Percentiles rank a stretch among this genome's conserved stretches.
Conservation (phyloP, 192 early-diverging fungal species). For the Linnemannia zychae region DNA sequence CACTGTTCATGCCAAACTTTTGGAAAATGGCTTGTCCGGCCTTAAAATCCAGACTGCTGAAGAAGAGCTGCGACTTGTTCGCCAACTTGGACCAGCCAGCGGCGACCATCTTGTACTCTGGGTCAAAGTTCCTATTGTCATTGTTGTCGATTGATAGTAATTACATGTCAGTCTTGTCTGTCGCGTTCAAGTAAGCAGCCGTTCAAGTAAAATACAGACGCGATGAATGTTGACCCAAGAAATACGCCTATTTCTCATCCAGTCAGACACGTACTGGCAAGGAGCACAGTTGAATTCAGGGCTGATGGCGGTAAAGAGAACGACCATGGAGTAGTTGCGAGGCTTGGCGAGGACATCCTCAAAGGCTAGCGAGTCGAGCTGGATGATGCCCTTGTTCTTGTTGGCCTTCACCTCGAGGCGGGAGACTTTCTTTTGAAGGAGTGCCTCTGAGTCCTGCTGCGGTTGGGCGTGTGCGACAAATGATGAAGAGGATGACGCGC, state of each 20-base stretch:
- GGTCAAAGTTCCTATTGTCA: conserved; percentile 73
- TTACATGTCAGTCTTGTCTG: not conserved
- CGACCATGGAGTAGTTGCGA: conserved; percentile 78
- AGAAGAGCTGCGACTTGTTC: conserved; percentile 64
- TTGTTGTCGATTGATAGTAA: not conserved
- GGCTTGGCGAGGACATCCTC: conserved; percentile 72
- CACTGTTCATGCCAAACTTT: conserved; percentile 71
- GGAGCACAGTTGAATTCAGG: conserved; percentile 77
- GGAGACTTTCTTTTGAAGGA: conserved; percentile 42
- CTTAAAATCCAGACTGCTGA: conserved; percentile 78
- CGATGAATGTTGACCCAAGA: not conserved
- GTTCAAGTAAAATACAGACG: not conserved
- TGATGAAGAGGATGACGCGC: conserved; percentile 11
- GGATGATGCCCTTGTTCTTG: conserved; percentile 63
- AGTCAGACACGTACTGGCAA: conserved; percentile 70
- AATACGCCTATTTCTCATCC: not conserved
- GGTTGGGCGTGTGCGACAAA: conserved; percentile 22
- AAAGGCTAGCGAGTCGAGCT: conserved; percentile 74
- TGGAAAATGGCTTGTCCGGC: conserved; percentile 75
- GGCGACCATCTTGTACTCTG: conserved; percentile 76
- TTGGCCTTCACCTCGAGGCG: conserved; percentile 45
- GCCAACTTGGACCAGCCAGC: conserved; percentile 62
- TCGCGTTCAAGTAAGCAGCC: not conserved
- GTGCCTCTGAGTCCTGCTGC: not conserved
- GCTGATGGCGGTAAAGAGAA: conserved; percentile 77